Base-by-base conservation (phyloP, 192 early-diverging fungal species). In the Mortierella claussenii region DNA sequence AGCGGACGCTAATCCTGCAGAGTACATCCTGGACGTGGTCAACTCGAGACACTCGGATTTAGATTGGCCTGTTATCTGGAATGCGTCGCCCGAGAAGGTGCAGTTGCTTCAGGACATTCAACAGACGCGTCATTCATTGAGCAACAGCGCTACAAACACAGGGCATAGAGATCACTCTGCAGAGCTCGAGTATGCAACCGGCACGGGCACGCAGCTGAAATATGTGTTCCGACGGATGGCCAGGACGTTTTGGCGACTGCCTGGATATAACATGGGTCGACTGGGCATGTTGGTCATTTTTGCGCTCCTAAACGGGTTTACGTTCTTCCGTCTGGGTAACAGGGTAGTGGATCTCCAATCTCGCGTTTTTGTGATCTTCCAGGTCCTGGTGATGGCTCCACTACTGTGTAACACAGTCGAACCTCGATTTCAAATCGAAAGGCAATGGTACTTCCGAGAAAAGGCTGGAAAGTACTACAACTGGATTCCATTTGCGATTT, bases 11-110 rank as follows among this genome's bases (percentile, higher is more conserved):
- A 94, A 96, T 58, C 91, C 91, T 13, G 94, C 94, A 65, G 94
- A 95, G 78, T 94, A 94, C 75, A 93, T 95, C 34, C 76, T 95
- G n/a, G 91, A 95, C 50, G 89, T 88, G 18, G 89, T 95, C 44
- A 91, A 91, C 57, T 87, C 88, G 47, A 81, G 87, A 28, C 80
- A 76, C 23, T 78, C 74, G 2, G 60, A 66, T 2, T 79, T 86
- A 28, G 88, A 93, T 60, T 96, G 93, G 94, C 82, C 90, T 46
- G 85, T 90, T 23, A 56, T 87, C 17, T 96, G 94, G 94, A 65
- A 71, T 27, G 55, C 81, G 27, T 92, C 90, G 5, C 53, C 70
- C 0, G 85, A 92, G 60, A 69, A 68, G 52, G 48, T 56, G 7
- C 33, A 36, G 1, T 65, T 85, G 15, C 30, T 80, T 15, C 40